Evolutionary conservation across 768 basidiomycete species (phyloP).

Genomic region (Sistotremastrum suecicum): DNA sequence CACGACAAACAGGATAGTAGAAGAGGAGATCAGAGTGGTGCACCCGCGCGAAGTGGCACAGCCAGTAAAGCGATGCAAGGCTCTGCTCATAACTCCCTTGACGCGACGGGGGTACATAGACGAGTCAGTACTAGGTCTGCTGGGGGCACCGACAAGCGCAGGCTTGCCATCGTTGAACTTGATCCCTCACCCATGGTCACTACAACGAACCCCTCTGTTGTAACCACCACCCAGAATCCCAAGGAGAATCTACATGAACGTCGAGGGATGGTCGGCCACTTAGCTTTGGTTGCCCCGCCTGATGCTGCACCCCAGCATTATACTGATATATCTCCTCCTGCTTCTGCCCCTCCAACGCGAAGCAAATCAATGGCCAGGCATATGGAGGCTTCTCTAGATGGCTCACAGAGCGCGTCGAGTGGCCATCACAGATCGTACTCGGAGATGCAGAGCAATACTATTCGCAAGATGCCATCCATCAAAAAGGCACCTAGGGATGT

Average conservation of each 20-base stretch:
- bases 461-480: neutral
- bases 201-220: constrained; percentile 25
- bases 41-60: too few relatives aligned
- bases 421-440: constrained; percentile 2
- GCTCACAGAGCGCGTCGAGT: constrained; percentile 10
- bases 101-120: constrained; percentile 19
- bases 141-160: constrained; percentile 48
- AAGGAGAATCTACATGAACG: neutral
- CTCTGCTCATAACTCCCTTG: constrained; percentile 6
- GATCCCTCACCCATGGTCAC: constrained; percentile 27
- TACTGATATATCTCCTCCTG: constrained; percentile 38
- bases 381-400: constrained; percentile 5
- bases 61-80: too few relatives aligned
- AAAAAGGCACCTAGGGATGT: constrained; percentile 32
- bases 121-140: constrained; percentile 42
- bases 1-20: too few relatives aligned
- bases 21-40: too few relatives aligned
- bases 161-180: constrained; percentile 55
- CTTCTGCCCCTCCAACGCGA: constrained; percentile 28
- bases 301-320: constrained; percentile 45
- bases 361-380: constrained; percentile 10
- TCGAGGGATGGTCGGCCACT: constrained; percentile 21
- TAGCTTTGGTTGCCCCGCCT: constrained; percentile 61
- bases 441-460: neutral
- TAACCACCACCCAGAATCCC: constrained; percentile 1